Conservation (phyloP, 208 protist genomes). For the Willaertia magna region DNA sequence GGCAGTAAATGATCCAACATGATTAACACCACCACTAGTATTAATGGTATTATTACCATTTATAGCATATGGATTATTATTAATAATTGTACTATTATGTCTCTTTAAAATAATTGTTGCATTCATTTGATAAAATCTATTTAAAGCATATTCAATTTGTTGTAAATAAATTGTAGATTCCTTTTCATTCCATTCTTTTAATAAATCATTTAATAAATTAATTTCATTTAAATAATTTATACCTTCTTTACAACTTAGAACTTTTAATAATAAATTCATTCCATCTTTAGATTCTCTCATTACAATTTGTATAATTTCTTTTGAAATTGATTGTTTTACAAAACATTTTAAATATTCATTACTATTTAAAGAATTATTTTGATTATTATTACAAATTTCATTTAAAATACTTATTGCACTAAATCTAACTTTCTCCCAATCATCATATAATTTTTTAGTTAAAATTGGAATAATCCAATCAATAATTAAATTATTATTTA, state of each 20-base stretch:
- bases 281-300: background rate
- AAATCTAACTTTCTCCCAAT: background rate
- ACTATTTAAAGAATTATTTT: background rate
- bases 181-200: background rate
- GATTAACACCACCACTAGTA: background rate
- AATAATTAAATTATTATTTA: background rate
- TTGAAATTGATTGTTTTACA: background rate
- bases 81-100: too few relatives aligned
- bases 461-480: background rate
- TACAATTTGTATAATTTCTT: background rate
- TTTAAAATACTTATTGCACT: background rate
- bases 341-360: background rate
- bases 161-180: background rate
- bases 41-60: background rate
- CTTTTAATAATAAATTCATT: background rate
- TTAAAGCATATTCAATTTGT: background rate
- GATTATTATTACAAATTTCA: background rate
- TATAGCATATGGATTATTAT: background rate
- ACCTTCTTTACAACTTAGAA: background rate
- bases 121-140: background rate
- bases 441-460: background rate
- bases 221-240: background rate
- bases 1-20: background rate
- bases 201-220: background rate
- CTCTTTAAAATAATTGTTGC: background rate